Conservation (phyloP, 176 grass and related monocot species). For the Aegilops speltoides region DNA sequence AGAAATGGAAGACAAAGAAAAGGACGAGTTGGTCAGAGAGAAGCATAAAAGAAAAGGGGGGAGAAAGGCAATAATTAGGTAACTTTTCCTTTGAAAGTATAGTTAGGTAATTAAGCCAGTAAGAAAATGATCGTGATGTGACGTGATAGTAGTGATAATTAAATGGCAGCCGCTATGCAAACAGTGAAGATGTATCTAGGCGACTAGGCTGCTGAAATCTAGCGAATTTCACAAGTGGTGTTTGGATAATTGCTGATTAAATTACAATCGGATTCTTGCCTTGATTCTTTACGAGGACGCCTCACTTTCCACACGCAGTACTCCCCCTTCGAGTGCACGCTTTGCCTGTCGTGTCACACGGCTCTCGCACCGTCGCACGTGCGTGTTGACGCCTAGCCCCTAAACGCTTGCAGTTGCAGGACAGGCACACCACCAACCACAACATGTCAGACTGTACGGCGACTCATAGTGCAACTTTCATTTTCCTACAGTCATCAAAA, state of each 20-base stretch:
- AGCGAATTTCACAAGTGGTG: conserved; percentile 19
- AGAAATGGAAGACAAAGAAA: neutral
- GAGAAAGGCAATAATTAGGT: conserved; percentile 3
- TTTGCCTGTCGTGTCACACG: conserved; percentile 4
- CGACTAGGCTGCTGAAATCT: conserved; percentile 19
- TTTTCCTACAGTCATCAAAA: neutral
- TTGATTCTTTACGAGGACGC: neutral
- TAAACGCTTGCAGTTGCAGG: neutral
- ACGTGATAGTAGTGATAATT: neutral
- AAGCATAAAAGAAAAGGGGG: neutral
- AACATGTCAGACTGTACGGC: neutral
- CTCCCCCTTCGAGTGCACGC: neutral
- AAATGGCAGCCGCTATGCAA: conserved; percentile 31
- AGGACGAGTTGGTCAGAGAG: conserved; percentile 21
- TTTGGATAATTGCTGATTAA: conserved; percentile 8
- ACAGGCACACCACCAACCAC: neutral
- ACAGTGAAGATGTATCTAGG: conserved; percentile 1
- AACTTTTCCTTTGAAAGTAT: neutral
- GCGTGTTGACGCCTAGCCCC: neutral
- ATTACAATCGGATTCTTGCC: conserved; percentile 32
- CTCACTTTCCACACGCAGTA: conserved; percentile 4
- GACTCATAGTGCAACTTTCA: too few relatives aligned
- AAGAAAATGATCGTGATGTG: conserved; percentile 14
- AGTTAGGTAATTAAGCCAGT: conserved; percentile 20
- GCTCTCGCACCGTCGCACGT: conserved; percentile 8